Base-by-base conservation (phyloP, 2,329 filamentous ascomycete genomes). In the Aureobasidium sp. region DNA sequence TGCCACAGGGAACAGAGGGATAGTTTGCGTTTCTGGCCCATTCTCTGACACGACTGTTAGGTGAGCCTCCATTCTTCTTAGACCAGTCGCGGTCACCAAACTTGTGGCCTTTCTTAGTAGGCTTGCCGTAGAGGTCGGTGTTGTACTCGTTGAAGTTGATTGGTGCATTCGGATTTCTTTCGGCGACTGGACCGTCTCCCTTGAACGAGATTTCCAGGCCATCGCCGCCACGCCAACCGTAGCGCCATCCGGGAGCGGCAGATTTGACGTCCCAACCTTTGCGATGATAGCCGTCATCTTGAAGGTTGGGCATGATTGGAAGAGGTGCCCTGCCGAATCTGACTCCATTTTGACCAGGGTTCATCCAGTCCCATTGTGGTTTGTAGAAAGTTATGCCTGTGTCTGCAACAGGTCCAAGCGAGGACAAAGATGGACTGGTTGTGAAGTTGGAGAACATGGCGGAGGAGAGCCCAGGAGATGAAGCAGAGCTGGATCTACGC, bases 171-270 rank as follows among this genome's bases (percentile, higher is more conserved):
- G 69, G 67, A 37, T 69, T 64, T 34, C 63, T 66, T 64, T 73
- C 71, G 16, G 70, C 70, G 45, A 70, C 64, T 4, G 71, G 66
- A 16, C 71, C 71, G 54, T 69, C 64, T 32, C 72, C 71, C 15
- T 63, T 61, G 62, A 73, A 74, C 27, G 66, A 65, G 65, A 74
- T 74, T 67, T 74, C 72, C 25, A 65, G 65, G 9, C 72, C 72
- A 59, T 73, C 72, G 29, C 72, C 70, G 30, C 72, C 71, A 27
- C 64, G 62, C 72, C 72, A 74, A 45, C 68, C 69, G 59, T 68
- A 71, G n/a, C 58, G 57, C 61, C 61, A 63, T 29, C 63, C 61
- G 27, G 62, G 61, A 55, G 62, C 59, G n/a, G 63, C 59, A n/a
- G 63, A 65, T 21, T 60, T 59, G 37, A 65, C 62, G 5, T 55